Conservation (phyloP, 345 rosid species). For the Linum trigynum region DNA sequence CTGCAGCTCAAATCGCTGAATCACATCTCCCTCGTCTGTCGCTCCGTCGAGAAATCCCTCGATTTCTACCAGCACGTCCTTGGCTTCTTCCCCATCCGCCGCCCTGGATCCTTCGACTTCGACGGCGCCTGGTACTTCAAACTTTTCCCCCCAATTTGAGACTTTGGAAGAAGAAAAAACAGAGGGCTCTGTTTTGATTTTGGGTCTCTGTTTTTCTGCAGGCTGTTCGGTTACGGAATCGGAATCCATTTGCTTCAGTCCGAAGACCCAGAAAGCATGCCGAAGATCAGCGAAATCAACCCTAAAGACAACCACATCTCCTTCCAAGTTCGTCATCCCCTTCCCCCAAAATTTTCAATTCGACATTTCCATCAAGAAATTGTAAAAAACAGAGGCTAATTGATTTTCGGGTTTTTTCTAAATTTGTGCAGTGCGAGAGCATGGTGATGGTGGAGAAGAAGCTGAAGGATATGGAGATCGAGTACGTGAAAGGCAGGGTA, state of each 20-base stretch:
- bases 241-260: constrained; percentile 58
- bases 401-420: neutral
- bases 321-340: constrained; percentile 41
- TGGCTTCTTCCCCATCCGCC: constrained; percentile 57
- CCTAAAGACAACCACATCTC: constrained; percentile 70
- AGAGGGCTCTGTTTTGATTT: neutral
- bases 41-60: constrained; percentile 53
- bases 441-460: constrained; percentile 72
- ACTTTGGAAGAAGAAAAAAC: too few species aligned
- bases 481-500: constrained; percentile 45
- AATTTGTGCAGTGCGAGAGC: constrained; percentile 53
- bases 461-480: constrained; percentile 53
- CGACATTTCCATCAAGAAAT: too few species aligned
- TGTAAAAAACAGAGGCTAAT: too few species aligned
- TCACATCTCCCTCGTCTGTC: constrained; percentile 60
- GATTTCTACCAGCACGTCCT: constrained; percentile 56
- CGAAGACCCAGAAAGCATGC: constrained; percentile 47
- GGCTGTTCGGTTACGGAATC: constrained; percentile 63
- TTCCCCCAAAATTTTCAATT: neutral
- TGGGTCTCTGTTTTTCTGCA: constrained; percentile 11
- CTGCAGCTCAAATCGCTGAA: constrained; percentile 54
- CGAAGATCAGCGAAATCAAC: constrained; percentile 34
- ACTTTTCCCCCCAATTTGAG: too few species aligned
- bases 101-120: constrained; percentile 65
- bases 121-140: constrained; percentile 63